These are phyloP conservation scores for Silene noctiflora DNA, from an alignment of 179 eudicot species.

Conservation along the genomic window DNA sequence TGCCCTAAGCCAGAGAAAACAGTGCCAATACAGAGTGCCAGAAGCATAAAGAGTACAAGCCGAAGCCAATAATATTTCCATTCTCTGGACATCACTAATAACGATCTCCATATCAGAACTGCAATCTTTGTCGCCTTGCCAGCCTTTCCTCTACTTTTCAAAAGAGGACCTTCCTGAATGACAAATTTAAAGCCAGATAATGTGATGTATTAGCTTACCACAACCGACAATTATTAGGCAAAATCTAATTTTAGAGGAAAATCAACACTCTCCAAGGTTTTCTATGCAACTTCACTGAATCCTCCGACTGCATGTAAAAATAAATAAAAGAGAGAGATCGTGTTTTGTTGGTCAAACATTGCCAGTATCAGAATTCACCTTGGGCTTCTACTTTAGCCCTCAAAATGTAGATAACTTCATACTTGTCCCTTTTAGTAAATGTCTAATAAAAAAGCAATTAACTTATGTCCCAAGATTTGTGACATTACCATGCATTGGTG, in stretches of 20 bases:
- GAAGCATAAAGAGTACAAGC: constrained; percentile 69
- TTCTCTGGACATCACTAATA: constrained; percentile 93
- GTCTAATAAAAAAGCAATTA: not conserved
- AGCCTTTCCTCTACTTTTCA: constrained; percentile 91
- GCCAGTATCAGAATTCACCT: too few relatives aligned
- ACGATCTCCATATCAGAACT: constrained; percentile 92
- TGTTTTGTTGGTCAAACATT: not conserved
- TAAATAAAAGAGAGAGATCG: not conserved
- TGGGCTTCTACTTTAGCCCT: too few relatives aligned
- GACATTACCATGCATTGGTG: not conserved
- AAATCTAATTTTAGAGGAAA: not conserved
- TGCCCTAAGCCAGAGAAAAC: constrained; percentile 88
- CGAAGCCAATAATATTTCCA: constrained; percentile 99
- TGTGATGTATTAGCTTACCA: not conserved
- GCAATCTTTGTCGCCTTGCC: constrained; percentile 58
- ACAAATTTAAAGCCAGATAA: constrained; percentile 15
- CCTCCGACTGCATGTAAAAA: not conserved
- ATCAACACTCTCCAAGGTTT: not conserved
- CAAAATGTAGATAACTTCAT: too few relatives aligned
- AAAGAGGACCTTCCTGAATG: constrained; percentile 76
- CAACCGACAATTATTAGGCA: not conserved
- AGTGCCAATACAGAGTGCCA: constrained; percentile 81
- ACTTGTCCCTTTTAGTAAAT: too few relatives aligned
- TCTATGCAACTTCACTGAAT: not conserved
- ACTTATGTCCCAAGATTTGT: not conserved